These are phyloP conservation scores for Silybum marianum DNA, from an alignment of 129 eudicot genomes.

Conservation along the genomic window DNA sequence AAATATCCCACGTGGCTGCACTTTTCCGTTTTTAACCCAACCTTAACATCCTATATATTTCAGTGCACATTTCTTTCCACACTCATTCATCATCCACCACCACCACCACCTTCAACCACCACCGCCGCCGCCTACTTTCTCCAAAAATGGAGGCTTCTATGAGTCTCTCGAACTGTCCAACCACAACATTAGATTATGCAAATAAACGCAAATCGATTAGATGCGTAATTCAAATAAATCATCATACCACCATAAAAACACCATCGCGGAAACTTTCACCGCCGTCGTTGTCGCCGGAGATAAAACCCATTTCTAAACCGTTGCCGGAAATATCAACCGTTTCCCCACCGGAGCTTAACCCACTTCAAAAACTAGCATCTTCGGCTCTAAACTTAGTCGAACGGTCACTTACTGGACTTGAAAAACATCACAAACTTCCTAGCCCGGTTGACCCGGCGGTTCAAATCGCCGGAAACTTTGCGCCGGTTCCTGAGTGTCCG, in stretches of 20 bases:
- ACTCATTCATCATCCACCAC: background rate
- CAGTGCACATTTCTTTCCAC: background rate
- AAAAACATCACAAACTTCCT: conserved; percentile 39
- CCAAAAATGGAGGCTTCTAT: conserved; percentile 22
- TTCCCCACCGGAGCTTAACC: conserved; percentile 34
- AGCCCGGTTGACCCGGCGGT: conserved; percentile 48
- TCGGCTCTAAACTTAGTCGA: conserved; percentile 47
- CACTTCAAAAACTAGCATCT: conserved; percentile 58
- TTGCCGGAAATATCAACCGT: background rate
- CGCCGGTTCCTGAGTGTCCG: conserved; percentile 71
- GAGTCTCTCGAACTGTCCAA: background rate
- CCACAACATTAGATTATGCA: background rate
- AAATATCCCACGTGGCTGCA: conserved; percentile 14
- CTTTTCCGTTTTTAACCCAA: background rate
- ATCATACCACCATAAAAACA: conserved; percentile 31
- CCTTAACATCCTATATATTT: background rate
- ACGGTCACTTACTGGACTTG: conserved; percentile 28
- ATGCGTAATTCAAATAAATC: conserved; percentile 39
- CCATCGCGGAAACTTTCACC: conserved; percentile 14
- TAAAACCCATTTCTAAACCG: background rate
- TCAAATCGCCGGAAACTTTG: conserved; percentile 67
- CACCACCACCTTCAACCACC: background rate
- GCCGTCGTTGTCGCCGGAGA: conserved; percentile 21
- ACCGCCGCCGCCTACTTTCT: background rate
- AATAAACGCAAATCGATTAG: conserved; percentile 4